Evolutionary conservation across 139 green algal genomes (phyloP).

Genomic region (Chlamydomonas asymmetrica): DNA sequence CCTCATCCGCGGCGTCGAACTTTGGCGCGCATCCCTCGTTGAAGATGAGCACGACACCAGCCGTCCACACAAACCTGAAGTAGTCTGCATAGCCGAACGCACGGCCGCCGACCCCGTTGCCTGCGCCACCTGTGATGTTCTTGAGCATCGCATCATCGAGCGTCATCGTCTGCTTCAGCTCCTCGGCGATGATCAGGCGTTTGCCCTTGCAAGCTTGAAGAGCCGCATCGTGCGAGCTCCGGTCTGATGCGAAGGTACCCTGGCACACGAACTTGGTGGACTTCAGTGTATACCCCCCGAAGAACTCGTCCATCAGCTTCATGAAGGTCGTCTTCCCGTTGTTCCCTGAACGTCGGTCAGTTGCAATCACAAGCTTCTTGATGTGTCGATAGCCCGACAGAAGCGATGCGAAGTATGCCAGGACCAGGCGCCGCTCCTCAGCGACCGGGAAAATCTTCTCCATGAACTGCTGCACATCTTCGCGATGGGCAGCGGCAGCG

Average conservation of each 20-base stretch:
- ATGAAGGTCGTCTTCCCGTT: not conserved
- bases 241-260: not conserved
- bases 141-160: not conserved
- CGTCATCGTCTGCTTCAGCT: not conserved
- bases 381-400: not conserved
- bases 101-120: not conserved
- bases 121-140: not conserved
- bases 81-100: not conserved
- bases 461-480: not conserved
- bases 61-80: no score
- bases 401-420: not conserved
- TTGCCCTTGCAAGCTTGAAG: no score
- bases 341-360: not conserved
- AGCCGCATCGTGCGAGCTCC: not conserved
- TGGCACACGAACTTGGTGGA: conserved; percentile 1
- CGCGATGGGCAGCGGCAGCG: no score
- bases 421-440: not conserved
- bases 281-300: not conserved
- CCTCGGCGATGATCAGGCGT: not conserved
- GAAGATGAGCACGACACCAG: no score
- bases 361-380: not conserved
- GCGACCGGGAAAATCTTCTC: not conserved
- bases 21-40: no score
- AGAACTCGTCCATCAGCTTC: not conserved
- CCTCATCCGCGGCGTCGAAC: no score